These are phyloP conservation scores for Medicago lupulina DNA, from an alignment of 306 rosid species.

Conservation along the genomic window DNA sequence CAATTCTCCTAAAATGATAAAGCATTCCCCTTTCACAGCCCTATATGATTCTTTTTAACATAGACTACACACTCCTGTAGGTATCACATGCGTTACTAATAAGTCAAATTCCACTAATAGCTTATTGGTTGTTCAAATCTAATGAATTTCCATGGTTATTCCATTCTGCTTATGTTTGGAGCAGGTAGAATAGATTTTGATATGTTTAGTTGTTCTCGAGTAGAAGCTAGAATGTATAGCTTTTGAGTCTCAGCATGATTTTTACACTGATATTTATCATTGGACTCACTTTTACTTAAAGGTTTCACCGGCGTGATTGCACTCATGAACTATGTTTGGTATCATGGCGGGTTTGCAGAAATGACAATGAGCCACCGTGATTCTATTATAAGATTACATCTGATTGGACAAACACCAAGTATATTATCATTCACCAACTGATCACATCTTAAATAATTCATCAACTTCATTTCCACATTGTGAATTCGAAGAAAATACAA, in stretches of 20 bases:
- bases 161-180: too few species aligned
- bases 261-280: too few species aligned
- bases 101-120: constrained; percentile 7
- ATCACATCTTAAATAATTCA: constrained; percentile 33
- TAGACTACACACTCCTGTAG: background rate
- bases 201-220: too few species aligned
- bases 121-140: background rate
- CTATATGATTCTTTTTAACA: constrained; percentile 32
- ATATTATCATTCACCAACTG: background rate
- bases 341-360: background rate
- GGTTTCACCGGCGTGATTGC: too few species aligned
- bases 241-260: too few species aligned
- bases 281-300: too few species aligned
- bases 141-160: too few species aligned
- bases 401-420: too few species aligned
- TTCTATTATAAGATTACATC: too few species aligned
- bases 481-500: background rate
- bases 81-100: constrained; percentile 3
- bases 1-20: constrained; percentile 7
- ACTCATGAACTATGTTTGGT: background rate
- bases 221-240: too few species aligned
- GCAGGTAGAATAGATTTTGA: too few species aligned
- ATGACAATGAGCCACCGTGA: too few species aligned
- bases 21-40: background rate
- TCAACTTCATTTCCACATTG: constrained; percentile 27